Base-by-base conservation (phyloP, 208 protist genomes). In the Trypanosoma mega region DNA sequence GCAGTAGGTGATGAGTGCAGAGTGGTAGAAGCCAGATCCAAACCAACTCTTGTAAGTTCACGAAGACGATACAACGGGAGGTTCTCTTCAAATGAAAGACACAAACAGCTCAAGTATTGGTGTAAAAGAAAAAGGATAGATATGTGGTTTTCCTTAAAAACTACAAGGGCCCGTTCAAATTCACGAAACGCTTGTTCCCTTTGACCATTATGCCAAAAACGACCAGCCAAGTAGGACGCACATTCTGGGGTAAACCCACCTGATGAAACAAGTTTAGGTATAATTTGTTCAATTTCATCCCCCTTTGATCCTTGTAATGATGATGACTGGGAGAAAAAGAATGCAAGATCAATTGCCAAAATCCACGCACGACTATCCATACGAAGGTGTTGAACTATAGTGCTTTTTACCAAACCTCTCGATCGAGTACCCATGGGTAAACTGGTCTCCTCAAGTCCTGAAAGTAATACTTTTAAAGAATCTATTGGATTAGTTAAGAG, bases 51-150 rank as follows among this genome's bases (percentile, higher is more conserved):
- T 30, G 63, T 75, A 27, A 89, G 65, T 56, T 93, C 86, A 16
- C 82, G 81, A 27, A 93, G 82, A n/a, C 73, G 68, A 44, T 87
- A 67, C 54, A 93, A 51, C 9, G 79, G 73, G 8, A 79, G 43
- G 4, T 34, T 37, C 18, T 49, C 41, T 31, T 74, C 74, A 62
- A 77, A 44, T 5, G 34, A 70, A 44, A 78, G 7, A 39, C 70
- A 77, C 18, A 93, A 54, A 48, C 76, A 77, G 34, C 82, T 83
- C 3, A 90, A 55, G 33, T 87, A 86, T 60, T 93, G 86, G 46
- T 78, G 72, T 24, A 85, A 48, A 21, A 90, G 37, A 37, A 87
- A 80, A 0, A 89, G 31, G 21, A 80, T 55, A 21, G 74, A 68
- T 7, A 72, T 52, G 0, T 79, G 72, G 0, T 57, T 26, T n/a